These are phyloP conservation scores for Nakazawaea wickerhamii DNA, from an alignment of 805 yeast genomes.

Conservation along the genomic window DNA sequence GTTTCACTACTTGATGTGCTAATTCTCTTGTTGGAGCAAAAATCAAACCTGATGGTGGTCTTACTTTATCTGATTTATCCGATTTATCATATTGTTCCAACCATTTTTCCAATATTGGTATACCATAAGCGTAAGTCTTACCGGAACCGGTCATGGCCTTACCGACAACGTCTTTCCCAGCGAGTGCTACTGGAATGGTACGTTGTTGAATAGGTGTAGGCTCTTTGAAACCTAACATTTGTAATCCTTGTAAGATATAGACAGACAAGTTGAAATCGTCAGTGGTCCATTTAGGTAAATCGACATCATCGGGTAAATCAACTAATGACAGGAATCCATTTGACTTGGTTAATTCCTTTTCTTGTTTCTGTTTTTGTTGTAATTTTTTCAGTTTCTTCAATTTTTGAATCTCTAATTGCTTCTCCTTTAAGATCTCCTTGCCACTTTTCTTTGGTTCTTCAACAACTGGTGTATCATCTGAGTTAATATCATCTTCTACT, in stretches of 20 bases:
- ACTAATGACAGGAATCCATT: slow-evolving; percentile 6
- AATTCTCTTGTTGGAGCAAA: slow-evolving; percentile 96
- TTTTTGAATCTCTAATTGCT: slow-evolving; percentile 8
- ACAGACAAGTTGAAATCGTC: slow-evolving; percentile 43
- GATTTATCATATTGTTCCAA: slow-evolving; percentile 22
- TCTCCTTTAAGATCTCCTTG: slow-evolving; percentile 11
- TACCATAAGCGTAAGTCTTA: slow-evolving; percentile 92
- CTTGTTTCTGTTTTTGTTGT: slow-evolving; percentile 24
- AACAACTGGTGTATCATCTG: slow-evolving; percentile 12
- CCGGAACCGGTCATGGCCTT: slow-evolving; percentile 98
- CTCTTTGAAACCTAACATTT: slow-evolving; percentile 45
- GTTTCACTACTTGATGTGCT: slow-evolving; percentile 89
- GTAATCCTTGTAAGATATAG: slow-evolving; percentile 57
- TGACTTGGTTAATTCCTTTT: slow-evolving; percentile 14
- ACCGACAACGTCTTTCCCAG: slow-evolving; percentile 82
- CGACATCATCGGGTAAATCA: slow-evolving; percentile 26
- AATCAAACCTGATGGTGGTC: slow-evolving; percentile 65
- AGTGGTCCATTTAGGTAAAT: slow-evolving; percentile 58
- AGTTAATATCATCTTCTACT: slow-evolving; percentile 15
- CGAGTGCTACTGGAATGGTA: slow-evolving; percentile 68
- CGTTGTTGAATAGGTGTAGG: slow-evolving; percentile 85
- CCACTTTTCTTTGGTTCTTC: slow-evolving; percentile 5
- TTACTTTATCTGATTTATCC: slow-evolving; percentile 17
- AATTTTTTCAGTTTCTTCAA: slow-evolving; percentile 13
- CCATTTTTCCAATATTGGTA: slow-evolving; percentile 77